Evolutionary conservation across 441 rosid genomes (phyloP).

Genomic region (Erodium trifolium): DNA sequence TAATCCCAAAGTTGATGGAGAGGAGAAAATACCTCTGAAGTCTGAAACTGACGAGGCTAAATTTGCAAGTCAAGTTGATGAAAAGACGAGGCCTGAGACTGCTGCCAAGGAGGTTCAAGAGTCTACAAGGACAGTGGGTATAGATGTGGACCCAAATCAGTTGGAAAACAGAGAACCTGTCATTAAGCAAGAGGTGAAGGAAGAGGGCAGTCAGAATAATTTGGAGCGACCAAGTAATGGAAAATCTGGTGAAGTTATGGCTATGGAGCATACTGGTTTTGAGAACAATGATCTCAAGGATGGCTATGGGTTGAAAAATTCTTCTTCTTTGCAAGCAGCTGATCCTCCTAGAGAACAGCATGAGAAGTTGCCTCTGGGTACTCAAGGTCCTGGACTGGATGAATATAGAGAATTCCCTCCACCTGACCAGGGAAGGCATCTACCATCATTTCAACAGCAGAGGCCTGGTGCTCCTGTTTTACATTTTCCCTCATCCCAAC

Average conservation of each 20-base stretch:
- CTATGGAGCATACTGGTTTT: conserved; percentile 15
- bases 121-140: conserved; percentile 13
- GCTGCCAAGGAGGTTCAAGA: conserved; percentile 25
- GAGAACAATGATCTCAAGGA: conserved; percentile 29
- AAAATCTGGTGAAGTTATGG: conserved; percentile 12
- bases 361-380: conserved; percentile 21
- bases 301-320: conserved; percentile 21
- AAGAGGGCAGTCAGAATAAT: conserved; percentile 24
- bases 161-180: conserved; percentile 24
- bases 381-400: conserved; percentile 25
- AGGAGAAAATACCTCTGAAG: conserved; percentile 28
- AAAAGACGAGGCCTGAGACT: conserved; percentile 15
- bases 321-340: conserved; percentile 24
- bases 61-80: conserved; percentile 21
- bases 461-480: conserved; percentile 35
- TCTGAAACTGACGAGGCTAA: conserved; percentile 30
- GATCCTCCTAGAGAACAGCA: conserved; percentile 23
- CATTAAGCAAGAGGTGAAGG: conserved; percentile 29
- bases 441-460: conserved; percentile 32
- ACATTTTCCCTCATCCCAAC: conserved; percentile 32
- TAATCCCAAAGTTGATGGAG: conserved; percentile 21
- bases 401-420: conserved; percentile 23
- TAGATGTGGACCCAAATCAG: conserved; percentile 13
- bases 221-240: conserved; percentile 16
- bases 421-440: conserved; percentile 26